phyloP scores from a whole-genome alignment of 768 basidiomycete genomes.

The Boletus edulis region DNA sequence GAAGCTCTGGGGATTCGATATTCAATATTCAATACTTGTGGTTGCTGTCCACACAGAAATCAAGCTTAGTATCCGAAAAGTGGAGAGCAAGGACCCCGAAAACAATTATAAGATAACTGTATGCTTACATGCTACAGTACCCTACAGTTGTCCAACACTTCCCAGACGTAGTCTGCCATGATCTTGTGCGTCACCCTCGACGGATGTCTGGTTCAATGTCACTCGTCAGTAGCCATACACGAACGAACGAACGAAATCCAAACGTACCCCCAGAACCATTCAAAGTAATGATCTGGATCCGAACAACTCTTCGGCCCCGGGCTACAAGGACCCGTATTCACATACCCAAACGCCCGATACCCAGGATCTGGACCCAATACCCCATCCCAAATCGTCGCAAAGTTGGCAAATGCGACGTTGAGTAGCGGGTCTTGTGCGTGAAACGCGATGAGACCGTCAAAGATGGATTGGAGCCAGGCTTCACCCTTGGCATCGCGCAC shows the following conservation, averaged over 20 bases:
- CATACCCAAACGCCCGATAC: conserved; percentile 47
- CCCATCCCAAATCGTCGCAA: conserved; percentile 49
- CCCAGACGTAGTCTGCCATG: conserved; percentile 51
- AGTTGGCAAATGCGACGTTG: conserved; percentile 46
- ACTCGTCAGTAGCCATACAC: background rate
- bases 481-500: conserved; percentile 39
- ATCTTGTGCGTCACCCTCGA: conserved; percentile 48
- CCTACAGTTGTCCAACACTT: conserved; percentile 37
- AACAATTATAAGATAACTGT: no score
- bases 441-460: conserved; percentile 38
- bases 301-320: conserved; percentile 36
- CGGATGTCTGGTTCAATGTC: conserved; percentile 39
- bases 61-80: background rate
- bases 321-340: conserved; percentile 37
- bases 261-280: conserved; percentile 50
- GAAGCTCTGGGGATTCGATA: no score
- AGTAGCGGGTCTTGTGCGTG: conserved; percentile 30
- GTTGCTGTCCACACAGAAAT: no score
- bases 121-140: conserved; percentile 1
- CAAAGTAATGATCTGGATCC: conserved; percentile 50
- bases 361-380: conserved; percentile 45
- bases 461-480: conserved; percentile 46
- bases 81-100: background rate
- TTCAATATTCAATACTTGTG: no score
- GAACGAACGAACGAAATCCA: background rate